Evolutionary conservation across 2,329 filamentous ascomycete species (phyloP), one percentile per base, ranked within the genome.

Genomic region (Stagonosporopsis vannaccii): DNA sequence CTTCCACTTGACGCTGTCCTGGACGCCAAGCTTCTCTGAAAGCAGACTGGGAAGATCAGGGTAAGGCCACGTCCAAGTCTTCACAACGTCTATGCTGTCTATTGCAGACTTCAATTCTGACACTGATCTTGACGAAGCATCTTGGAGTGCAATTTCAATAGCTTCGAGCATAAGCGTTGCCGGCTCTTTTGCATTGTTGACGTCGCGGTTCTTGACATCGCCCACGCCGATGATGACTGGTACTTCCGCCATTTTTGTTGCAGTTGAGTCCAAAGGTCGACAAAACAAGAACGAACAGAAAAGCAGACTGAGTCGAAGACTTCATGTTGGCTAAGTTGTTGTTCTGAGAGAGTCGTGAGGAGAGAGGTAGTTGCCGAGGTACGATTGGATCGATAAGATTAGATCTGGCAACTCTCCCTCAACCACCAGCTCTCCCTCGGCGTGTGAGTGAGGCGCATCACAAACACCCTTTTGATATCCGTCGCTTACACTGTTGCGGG

Each of bases 61-160:
- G 66, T 89, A 89, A 0, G 83, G 81, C 87, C 87, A 89, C 0
- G 87, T 88, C 87, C 87, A 90, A 0, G 84, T 85, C 36, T 79
- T 80, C 9, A 89, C 85, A 4, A 88, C 81, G 39, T 82, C 78
- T 41, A 90, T 77, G 61, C 82, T 85, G 66, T 89, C 86, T 48
- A 87, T 82, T 0, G 73, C 71, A 0, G 75, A 64, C 56, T 78
- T 78, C 0, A 87, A 67, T 0, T 74, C 65, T 2, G 68, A 53
- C 1, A 66, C 35, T 1, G 69, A 63, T 12, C 69, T 63, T 8
- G 79, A 62, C 1, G 69, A 72, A 0, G 81, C 80, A 61, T 89
- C 85, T 35, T 76, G 51, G 3, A 88, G 66, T 2, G 86, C 84
- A 15, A 69, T 69, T 3, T 73, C 64, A 26, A 87, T 83, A 1